These are phyloP conservation scores for Neonectria coccinea DNA, from an alignment of 2,329 filamentous ascomycete genomes.

Conservation along the genomic window DNA sequence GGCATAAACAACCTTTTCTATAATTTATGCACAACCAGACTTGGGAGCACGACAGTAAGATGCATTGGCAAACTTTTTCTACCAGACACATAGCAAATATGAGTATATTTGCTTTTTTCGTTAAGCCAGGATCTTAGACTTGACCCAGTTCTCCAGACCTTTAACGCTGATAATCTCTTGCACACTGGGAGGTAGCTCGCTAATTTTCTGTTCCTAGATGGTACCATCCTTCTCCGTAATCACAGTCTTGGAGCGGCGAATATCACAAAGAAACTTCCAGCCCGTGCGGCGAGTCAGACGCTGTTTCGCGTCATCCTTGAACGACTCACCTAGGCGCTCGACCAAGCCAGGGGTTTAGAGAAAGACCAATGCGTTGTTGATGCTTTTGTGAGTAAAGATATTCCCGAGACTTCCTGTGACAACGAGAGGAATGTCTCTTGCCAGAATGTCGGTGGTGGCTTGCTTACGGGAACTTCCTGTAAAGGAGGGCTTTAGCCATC, in stretches of 20 bases:
- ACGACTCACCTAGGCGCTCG: conserved; percentile 72
- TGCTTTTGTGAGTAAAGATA: conserved; percentile 82
- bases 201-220: too few relatives aligned
- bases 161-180: conserved; percentile 84
- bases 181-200: conserved; percentile 71
- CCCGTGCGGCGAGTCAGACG: conserved; percentile 43
- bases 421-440: conserved; percentile 82
- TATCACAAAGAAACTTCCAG: too few relatives aligned
- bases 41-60: too few relatives aligned
- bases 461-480: conserved; percentile 83
- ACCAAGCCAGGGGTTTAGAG: conserved; percentile 77
- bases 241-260: too few relatives aligned
- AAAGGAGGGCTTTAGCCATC: background rate
- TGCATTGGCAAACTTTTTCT: background rate
- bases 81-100: background rate
- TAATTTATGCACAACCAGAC: too few relatives aligned
- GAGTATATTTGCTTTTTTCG: background rate
- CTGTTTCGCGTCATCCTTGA: conserved; percentile 48
- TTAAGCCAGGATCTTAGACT: conserved; percentile 66
- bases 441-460: conserved; percentile 86
- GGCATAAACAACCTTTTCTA: too few relatives aligned
- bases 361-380: conserved; percentile 82
- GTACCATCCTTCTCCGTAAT: too few relatives aligned
- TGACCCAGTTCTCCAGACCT: conserved; percentile 85
- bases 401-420: conserved; percentile 84